Evolutionary conservation across 1,284 basidiomycete genomes (phyloP).

Genomic region (Lignosus rhinocerotis): DNA sequence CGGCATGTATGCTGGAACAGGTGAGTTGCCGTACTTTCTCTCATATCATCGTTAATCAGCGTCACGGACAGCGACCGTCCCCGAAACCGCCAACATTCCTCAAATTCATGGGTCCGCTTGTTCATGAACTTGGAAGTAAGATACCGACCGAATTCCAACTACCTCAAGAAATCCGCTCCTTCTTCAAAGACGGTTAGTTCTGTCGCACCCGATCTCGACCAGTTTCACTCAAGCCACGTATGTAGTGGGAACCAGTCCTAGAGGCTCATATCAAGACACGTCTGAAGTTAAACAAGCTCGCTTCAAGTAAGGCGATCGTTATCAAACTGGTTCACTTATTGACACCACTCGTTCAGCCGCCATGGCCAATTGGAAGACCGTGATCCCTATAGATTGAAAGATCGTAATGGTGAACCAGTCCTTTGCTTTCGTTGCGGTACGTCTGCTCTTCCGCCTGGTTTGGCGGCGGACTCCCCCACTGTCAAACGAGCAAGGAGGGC

Average conservation of each 20-base stretch:
- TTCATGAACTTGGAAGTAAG: slow-evolving; percentile 61
- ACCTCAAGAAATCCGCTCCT: slow-evolving; percentile 84
- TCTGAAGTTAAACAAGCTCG: slow-evolving; percentile 77
- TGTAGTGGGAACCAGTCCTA: slow-evolving; percentile 70
- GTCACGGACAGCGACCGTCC: slow-evolving; percentile 56
- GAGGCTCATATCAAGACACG: slow-evolving; percentile 77
- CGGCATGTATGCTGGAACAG: slow-evolving; percentile 68
- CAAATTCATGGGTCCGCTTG: slow-evolving; percentile 63
- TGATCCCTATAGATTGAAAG: slow-evolving; percentile 86
- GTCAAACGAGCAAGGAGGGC: slow-evolving; percentile 54
- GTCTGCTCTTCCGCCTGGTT: slow-evolving; percentile 64
- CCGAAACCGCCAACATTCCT: slow-evolving; percentile 56
- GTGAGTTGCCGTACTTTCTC: slow-evolving; percentile 41
- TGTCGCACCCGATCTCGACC: background rate
- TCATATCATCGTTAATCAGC: slow-evolving; percentile 11
- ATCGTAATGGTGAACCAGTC: slow-evolving; percentile 80
- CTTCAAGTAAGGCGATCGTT: slow-evolving; percentile 59
- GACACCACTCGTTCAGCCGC: slow-evolving; percentile 56
- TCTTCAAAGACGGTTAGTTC: slow-evolving; percentile 81
- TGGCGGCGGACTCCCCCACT: slow-evolving; percentile 50
- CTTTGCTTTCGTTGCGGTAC: slow-evolving; percentile 90
- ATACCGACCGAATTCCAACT: slow-evolving; percentile 87
- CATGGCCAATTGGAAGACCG: slow-evolving; percentile 89
- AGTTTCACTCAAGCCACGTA: slow-evolving; percentile 14
- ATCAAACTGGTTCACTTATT: background rate